These are phyloP conservation scores for Candida pseudoglaebosa DNA, from an alignment of 805 yeast species.

Conservation along the genomic window DNA sequence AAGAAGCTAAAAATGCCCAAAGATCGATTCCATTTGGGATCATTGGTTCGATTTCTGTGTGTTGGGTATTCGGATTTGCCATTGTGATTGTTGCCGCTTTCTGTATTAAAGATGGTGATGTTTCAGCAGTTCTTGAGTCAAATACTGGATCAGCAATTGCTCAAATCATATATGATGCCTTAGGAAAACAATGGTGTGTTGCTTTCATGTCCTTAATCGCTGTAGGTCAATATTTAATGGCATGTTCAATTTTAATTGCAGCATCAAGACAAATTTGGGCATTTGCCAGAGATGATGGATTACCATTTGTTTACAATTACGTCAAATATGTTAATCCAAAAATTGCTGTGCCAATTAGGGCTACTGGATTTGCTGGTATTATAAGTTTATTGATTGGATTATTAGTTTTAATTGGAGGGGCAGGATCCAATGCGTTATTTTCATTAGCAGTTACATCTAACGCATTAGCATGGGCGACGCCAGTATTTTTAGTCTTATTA, in stretches of 20 bases:
- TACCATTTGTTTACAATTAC: slow-evolving; percentile 52
- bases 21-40: slow-evolving; percentile 65
- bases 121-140: slow-evolving; percentile 39
- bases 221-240: slow-evolving; percentile 63
- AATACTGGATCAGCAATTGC: slow-evolving; percentile 61
- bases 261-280: slow-evolving; percentile 73
- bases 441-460: slow-evolving; percentile 61
- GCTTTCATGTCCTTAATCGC: slow-evolving; percentile 59
- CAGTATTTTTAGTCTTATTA: slow-evolving; percentile 52
- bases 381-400: slow-evolving; percentile 52
- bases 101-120: slow-evolving; percentile 46
- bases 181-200: slow-evolving; percentile 63
- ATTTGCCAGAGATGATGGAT: slow-evolving; percentile 71
- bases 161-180: slow-evolving; percentile 56
- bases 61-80: slow-evolving; percentile 57
- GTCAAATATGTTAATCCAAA: slow-evolving; percentile 55
- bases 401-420: slow-evolving; percentile 53
- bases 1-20: slow-evolving; percentile 62
- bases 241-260: slow-evolving; percentile 58
- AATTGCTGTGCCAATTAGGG: slow-evolving; percentile 61
- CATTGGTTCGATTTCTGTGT: slow-evolving; percentile 51
- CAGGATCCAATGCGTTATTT: slow-evolving; percentile 62
- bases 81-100: slow-evolving; percentile 53
- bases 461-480: slow-evolving; percentile 58
- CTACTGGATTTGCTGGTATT: slow-evolving; percentile 52